phyloP scores from a whole-genome alignment of 495 filamentous ascomycete species.

The Neurospora sp. region DNA sequence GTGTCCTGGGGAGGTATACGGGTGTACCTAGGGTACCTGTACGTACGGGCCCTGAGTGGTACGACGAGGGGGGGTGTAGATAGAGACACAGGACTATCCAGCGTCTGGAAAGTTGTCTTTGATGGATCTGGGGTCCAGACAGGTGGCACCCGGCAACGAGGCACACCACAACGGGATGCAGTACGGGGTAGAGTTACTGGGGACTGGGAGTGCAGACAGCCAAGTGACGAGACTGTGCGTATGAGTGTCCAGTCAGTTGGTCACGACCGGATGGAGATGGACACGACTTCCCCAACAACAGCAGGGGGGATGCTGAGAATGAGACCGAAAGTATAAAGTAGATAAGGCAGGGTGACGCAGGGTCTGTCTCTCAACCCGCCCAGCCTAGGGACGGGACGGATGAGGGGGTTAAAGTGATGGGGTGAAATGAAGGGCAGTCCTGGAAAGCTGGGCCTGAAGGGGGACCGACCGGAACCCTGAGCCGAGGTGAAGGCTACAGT shows the following conservation, averaged over 20 bases:
- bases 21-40: neutral
- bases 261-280: neutral
- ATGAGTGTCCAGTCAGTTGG: neutral
- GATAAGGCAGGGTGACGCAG: neutral
- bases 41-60: neutral
- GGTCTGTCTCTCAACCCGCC: neutral
- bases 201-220: slow-evolving; percentile 1
- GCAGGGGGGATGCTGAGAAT: neutral
- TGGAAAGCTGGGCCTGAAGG: neutral
- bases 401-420: neutral
- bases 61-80: neutral
- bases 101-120: neutral
- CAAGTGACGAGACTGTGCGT: neutral
- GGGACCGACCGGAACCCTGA: neutral
- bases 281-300: neutral
- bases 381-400: neutral
- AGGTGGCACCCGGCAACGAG: slow-evolving; percentile 7
- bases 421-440: neutral
- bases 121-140: slow-evolving; percentile 6
- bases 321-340: neutral
- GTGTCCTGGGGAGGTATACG: neutral
- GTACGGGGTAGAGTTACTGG: neutral
- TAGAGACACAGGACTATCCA: neutral
- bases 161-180: slow-evolving; percentile 2
- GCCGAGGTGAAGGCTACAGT: neutral